Evolutionary conservation across 2,329 filamentous ascomycete genomes (phyloP).

Genomic region (Chalaropsis ovoidea): DNA sequence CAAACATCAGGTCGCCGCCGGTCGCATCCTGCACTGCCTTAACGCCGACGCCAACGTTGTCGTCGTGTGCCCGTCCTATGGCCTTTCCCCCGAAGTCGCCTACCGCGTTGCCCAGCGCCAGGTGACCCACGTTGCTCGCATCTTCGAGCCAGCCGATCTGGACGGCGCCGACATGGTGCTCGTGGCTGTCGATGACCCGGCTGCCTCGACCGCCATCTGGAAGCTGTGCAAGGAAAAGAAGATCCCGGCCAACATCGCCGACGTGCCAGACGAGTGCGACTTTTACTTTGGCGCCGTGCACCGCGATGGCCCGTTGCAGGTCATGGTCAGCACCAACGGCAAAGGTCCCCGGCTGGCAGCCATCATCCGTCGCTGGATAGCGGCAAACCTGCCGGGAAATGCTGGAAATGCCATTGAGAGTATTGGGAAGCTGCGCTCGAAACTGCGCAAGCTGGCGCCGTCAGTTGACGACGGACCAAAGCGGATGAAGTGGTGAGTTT

Average conservation of each 20-base stretch:
- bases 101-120: constrained; percentile 66
- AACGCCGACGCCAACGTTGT: constrained; percentile 89
- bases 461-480: constrained; percentile 63
- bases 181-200: constrained; percentile 85
- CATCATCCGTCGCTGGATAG: constrained; percentile 74
- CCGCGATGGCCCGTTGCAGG: constrained; percentile 85
- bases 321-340: constrained; percentile 98
- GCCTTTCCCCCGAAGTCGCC: constrained; percentile 80
- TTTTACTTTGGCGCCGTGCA: constrained; percentile 98
- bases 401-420: constrained; percentile 77
- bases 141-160: constrained; percentile 79
- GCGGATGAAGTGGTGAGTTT: constrained; percentile 72
- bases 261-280: constrained; percentile 92
- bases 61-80: constrained; percentile 67
- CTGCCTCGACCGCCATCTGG: constrained; percentile 83
- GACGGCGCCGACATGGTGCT: constrained; percentile 78
- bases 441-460: constrained; percentile 68
- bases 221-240: constrained; percentile 78
- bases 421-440: constrained; percentile 69
- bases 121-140: constrained; percentile 68
- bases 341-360: constrained; percentile 88
- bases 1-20: constrained; percentile 69
- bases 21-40: constrained; percentile 85
- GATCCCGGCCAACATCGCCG: constrained; percentile 89
- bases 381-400: constrained; percentile 61